phyloP scores from a whole-genome alignment of 2,329 filamentous ascomycete species.

The Xylaria arbuscula region DNA sequence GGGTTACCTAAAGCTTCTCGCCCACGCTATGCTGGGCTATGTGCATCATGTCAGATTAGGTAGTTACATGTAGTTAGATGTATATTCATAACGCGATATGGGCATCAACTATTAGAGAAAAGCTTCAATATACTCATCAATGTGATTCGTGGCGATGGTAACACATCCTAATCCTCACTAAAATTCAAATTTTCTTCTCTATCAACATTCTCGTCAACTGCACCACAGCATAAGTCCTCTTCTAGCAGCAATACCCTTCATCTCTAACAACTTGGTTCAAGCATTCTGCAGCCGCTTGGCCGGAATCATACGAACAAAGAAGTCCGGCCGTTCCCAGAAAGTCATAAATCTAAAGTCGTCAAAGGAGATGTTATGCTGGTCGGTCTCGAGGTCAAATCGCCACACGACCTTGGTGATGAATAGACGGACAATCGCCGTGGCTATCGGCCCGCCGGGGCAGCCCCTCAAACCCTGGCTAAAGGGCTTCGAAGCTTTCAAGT shows the following conservation, averaged over 20 bases:
- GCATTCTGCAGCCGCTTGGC: not conserved
- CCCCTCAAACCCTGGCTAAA: constrained; percentile 37
- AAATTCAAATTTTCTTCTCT: not conserved
- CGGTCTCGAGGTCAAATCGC: constrained; percentile 27
- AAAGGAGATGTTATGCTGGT: constrained; percentile 25
- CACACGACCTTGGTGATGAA: constrained; percentile 29
- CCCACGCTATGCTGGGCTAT: not conserved
- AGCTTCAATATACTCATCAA: not conserved
- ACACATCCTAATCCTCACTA: not conserved
- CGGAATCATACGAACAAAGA: constrained; percentile 19
- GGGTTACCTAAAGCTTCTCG: not conserved
- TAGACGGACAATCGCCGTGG: constrained; percentile 13
- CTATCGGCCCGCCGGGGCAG: constrained; percentile 30
- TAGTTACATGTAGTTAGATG: not conserved
- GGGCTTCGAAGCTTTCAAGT: constrained; percentile 28
- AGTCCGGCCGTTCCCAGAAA: constrained; percentile 30
- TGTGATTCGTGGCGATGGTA: not conserved
- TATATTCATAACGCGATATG: not conserved
- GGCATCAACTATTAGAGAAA: not conserved
- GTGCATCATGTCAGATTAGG: not conserved
- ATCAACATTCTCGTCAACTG: not conserved
- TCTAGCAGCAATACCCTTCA: not conserved
- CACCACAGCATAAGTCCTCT: not conserved
- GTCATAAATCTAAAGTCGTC: constrained; percentile 33
- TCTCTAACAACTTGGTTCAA: not conserved